Evolutionary conservation across 2,329 filamentous ascomycete genomes (phyloP).

Genomic region (Trichoderma breve): DNA sequence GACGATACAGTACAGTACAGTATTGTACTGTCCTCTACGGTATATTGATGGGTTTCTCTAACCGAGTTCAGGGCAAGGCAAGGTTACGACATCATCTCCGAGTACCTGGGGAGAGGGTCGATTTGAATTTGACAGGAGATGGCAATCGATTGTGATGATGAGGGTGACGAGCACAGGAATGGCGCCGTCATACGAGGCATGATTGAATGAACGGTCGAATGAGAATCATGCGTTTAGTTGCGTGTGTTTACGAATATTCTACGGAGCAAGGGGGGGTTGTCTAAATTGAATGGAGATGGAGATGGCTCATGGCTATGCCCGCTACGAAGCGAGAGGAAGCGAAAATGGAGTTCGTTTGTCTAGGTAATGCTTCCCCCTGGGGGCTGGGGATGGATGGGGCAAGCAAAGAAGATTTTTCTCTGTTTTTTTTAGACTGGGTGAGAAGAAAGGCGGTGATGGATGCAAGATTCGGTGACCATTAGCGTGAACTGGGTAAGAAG

Average conservation of each 20-base stretch:
- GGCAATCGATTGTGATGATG: neutral
- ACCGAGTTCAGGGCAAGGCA: neutral
- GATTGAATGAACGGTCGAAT: neutral
- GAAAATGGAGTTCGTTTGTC: conserved; percentile 2
- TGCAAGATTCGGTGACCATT: neutral
- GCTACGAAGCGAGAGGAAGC: neutral
- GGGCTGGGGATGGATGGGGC: neutral
- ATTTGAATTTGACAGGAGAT: neutral
- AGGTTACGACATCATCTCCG: neutral
- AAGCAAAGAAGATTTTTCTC: neutral
- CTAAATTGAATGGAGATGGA: neutral
- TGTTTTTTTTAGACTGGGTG: neutral
- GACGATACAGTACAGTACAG: neutral
- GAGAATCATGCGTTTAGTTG: conserved; percentile 10
- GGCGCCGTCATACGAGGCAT: conserved; percentile 6
- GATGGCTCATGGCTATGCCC: neutral
- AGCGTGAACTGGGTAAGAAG: neutral
- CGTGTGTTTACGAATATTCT: neutral
- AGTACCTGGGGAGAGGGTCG: neutral
- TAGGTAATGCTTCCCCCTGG: neutral
- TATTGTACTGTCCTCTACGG: neutral
- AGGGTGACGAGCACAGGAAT: neutral
- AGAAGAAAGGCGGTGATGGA: conserved; percentile 15
- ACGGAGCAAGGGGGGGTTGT: neutral
- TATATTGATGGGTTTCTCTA: neutral